Conservation (phyloP, 495 filamentous ascomycete species). For the Xylaria scruposa region DNA sequence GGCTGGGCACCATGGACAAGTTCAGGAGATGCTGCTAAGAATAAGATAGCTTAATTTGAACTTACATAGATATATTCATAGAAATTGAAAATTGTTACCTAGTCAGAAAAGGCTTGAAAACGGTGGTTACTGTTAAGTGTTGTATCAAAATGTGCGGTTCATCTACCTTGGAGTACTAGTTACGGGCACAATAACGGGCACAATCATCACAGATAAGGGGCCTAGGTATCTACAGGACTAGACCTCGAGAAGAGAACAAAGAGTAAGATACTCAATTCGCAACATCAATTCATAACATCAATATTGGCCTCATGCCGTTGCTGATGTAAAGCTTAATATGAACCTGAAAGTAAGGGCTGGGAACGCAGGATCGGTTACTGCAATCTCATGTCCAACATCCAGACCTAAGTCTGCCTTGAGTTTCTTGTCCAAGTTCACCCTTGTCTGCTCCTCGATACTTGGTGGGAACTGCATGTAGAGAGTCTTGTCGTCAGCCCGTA, state of each 20-base stretch:
- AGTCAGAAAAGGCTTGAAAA: not conserved
- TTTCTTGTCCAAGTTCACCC: slow-evolving; percentile 80
- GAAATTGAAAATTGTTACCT: no score
- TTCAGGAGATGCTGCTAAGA: not conserved
- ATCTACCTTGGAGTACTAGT: not conserved
- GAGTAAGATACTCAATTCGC: not conserved
- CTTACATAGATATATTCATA: not conserved
- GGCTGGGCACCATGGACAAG: not conserved
- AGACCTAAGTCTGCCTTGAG: slow-evolving; percentile 56
- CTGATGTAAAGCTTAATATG: slow-evolving; percentile 56
- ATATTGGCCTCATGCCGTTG: not conserved
- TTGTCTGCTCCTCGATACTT: slow-evolving; percentile 79
- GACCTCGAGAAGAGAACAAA: no score
- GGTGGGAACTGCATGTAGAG: slow-evolving; percentile 88
- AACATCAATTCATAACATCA: not conserved
- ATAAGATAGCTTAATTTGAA: not conserved
- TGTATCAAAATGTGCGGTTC: not conserved
- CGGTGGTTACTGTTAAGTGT: not conserved
- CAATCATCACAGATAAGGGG: not conserved
- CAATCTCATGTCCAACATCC: slow-evolving; percentile 63
- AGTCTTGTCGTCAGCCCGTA: slow-evolving; percentile 80
- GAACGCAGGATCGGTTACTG: slow-evolving; percentile 83
- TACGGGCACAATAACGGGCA: not conserved
- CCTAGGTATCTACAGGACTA: no score
- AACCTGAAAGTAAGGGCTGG: slow-evolving; percentile 73